Evolutionary conservation across 441 rosid genomes (phyloP), one percentile per base, ranked within the genome.

Genomic region (Mallotus repandus): DNA sequence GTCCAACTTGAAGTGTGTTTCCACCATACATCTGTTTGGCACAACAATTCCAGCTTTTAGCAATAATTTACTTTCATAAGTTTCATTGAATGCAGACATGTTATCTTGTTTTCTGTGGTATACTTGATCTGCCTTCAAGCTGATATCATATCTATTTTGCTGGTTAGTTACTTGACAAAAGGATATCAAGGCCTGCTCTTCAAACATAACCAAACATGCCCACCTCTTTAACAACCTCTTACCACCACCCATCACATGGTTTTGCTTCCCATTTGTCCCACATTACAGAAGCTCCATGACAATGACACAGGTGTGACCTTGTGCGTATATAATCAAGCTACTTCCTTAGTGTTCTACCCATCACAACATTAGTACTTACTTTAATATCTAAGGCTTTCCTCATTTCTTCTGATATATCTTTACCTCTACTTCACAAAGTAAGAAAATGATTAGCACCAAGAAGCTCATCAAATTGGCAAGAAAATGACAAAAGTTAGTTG

Each of bases 391-490:
- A 45, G 45, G 53, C n/a, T 63, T 12, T 64, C 32, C 12, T 6
- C 66, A 22, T 19, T 21, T 63, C 41, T 21, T 18, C 43, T 9
- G 12, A 3, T 54, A 18, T 3, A 63, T 43, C 18, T 18, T 52
- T 53, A 4, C 35, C 1, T 18, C 29, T 15, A 19, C 32, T 29
- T 29, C 15, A 64, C 15, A 64, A 21, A 66, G 5, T 66, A 50
- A 50, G 45, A 66, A 29, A 14, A 49, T 66, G 70, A 66, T 62
- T n/a, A 62, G 66, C 18, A 11, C 48, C 48, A 62, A 62, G 48
- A 70, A 48, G 43, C 73, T 70, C 29, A 56, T 58, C 9, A 70
- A 70, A 59, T 46, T 59, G 55, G 73, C 73, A 45, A 70, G 43
- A 19, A 76, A 70, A 29, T 76, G 71, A 66, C 54, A 58, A 62